Evolutionary conservation across 2,329 filamentous ascomycete genomes (phyloP).

Genomic region (Ciborinia camelliae): DNA sequence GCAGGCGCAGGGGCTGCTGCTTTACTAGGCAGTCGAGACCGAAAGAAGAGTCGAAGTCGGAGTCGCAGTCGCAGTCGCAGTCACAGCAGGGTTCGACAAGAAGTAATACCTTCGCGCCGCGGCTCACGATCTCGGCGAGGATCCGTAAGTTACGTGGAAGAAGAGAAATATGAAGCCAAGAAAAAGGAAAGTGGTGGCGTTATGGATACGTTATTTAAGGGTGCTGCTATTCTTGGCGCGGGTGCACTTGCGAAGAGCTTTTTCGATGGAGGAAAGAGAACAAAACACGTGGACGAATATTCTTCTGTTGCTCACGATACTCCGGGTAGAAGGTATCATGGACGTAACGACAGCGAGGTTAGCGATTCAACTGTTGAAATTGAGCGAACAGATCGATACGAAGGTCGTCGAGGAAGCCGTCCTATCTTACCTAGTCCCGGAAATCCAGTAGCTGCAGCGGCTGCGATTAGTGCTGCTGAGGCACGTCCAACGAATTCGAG

Average conservation of each 20-base stretch:
- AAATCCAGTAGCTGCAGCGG: slow-evolving; percentile 44
- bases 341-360: slow-evolving; percentile 41
- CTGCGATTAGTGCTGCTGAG: slow-evolving; percentile 47
- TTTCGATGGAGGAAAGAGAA: slow-evolving; percentile 50
- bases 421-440: slow-evolving; percentile 48
- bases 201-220: slow-evolving; percentile 56
- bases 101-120: slow-evolving; percentile 51
- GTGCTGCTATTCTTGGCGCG: slow-evolving; percentile 60
- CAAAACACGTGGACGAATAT: slow-evolving; percentile 53
- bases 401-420: slow-evolving; percentile 34
- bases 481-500: slow-evolving; percentile 37
- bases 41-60: slow-evolving; percentile 27
- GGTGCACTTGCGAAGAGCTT: slow-evolving; percentile 59
- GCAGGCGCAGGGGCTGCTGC: slow-evolving; percentile 56
- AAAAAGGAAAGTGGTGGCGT: slow-evolving; percentile 51
- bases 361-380: slow-evolving; percentile 44
- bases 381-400: slow-evolving; percentile 27
- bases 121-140: slow-evolving; percentile 43
- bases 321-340: slow-evolving; percentile 47
- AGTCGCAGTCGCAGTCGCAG: slow-evolving; percentile 21
- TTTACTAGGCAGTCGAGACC: slow-evolving; percentile 41
- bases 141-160: slow-evolving; percentile 53
- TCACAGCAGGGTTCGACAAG: slow-evolving; percentile 35
- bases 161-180: slow-evolving; percentile 57
- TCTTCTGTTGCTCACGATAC: slow-evolving; percentile 62